Evolutionary conservation across 2,329 filamentous ascomycete genomes (phyloP).

Genomic region (Sclerotinia spermophila): DNA sequence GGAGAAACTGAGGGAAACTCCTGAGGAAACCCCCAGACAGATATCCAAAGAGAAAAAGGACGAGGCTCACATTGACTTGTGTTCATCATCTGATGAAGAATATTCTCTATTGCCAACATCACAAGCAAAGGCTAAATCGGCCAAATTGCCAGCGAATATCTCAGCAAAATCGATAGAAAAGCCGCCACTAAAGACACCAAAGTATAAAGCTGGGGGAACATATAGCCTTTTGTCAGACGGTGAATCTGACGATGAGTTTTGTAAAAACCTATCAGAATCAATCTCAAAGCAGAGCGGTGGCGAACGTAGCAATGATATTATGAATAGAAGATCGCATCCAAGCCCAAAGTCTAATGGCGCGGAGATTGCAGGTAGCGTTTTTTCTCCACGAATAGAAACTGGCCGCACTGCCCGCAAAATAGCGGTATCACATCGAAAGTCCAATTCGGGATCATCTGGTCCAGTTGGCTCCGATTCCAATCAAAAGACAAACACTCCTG

Average conservation of each 20-base stretch:
- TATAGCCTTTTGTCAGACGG: not conserved
- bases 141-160: not conserved
- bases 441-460: not conserved
- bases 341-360: not conserved
- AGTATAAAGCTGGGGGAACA: not conserved
- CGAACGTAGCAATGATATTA: not conserved
- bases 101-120: not conserved
- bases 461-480: not conserved
- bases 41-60: not conserved
- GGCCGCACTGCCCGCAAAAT: not conserved
- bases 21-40: not conserved
- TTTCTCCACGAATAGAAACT: not conserved
- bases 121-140: not conserved
- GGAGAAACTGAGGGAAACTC: not conserved
- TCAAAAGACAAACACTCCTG: not conserved
- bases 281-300: not conserved
- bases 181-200: not conserved
- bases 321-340: not conserved
- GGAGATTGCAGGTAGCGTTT: not conserved
- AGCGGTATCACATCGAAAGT: not conserved
- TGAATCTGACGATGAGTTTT: not conserved
- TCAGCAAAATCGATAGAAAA: not conserved
- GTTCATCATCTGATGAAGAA: not conserved
- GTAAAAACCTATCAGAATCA: not conserved
- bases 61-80: not conserved